These are phyloP conservation scores for Torulaspora indica DNA, from an alignment of 805 yeast genomes.

Conservation along the genomic window DNA sequence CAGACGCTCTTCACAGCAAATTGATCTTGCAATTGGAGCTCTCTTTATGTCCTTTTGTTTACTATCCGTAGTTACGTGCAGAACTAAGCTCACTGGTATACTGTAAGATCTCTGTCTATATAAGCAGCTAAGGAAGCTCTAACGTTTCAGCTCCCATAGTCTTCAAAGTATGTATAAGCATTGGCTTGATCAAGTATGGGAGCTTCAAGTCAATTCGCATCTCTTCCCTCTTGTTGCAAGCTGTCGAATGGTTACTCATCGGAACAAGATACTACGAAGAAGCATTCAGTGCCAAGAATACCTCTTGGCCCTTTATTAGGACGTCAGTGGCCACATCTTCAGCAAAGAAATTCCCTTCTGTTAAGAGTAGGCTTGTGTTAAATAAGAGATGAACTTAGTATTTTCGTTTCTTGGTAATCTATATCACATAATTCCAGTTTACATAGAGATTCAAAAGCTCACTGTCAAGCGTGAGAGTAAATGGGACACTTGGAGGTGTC, in stretches of 20 bases:
- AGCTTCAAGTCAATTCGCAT: no score
- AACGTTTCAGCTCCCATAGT: no score
- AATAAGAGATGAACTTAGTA: background rate
- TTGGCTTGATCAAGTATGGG: no score
- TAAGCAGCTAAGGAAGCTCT: background rate
- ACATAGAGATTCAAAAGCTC: slow-evolving; percentile 11
- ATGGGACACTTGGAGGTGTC: slow-evolving; percentile 4
- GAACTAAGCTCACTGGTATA: background rate
- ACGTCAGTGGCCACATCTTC: no score
- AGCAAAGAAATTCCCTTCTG: background rate
- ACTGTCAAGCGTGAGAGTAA: slow-evolving; percentile 6
- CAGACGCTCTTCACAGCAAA: background rate
- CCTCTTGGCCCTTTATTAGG: no score
- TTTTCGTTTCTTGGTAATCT: slow-evolving; percentile 11
- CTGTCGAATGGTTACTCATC: no score
- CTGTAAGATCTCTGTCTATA: background rate
- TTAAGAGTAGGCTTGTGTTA: background rate
- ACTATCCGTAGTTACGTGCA: background rate
- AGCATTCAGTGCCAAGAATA: no score
- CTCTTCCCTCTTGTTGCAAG: no score
- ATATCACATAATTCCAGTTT: slow-evolving; percentile 19
- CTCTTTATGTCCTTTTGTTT: background rate
- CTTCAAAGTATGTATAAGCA: no score
- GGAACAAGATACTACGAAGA: no score
- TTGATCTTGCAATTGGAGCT: background rate